Evolutionary conservation across 805 yeast genomes (phyloP), one percentile per base, ranked within the genome.

Genomic region (Teunomyces funiuensis): DNA sequence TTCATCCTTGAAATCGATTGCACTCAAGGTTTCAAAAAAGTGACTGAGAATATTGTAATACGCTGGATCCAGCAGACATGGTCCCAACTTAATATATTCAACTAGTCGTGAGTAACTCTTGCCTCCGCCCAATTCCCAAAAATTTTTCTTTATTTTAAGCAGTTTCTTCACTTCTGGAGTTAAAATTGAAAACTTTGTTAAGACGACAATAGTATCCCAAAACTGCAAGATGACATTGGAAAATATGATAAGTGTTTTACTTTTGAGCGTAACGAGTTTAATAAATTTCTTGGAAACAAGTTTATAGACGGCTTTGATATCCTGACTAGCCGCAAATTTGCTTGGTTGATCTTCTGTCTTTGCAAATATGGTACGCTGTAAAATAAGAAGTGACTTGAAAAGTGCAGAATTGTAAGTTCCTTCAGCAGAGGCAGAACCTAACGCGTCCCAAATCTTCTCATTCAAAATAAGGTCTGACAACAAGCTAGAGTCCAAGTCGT

Each of bases 111-210:
- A 49, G 3, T 63, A 62, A 42, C 58, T 47, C 41, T 67, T 66
- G 34, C 53, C 49, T 13, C 82, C 83, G 15, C 73, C 76, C 4
- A 56, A 45, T 3, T 69, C 60, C 83, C 88, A 82, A 36, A 83
- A 66, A 20, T 67, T 74, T 13, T 72, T 65, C 46, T 77, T 75
- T 31, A 69, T 60, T n/a, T 58, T 55, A 11, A 49, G 22, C 13
- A 18, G 23, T 14, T 27, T 25, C 22, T n/a, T 16, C 14, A 27
- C 6, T n/a, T 11, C 19, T 10, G 14, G 25, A 2, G 45, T n/a
- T 41, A 49, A 18, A 2, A 47, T 45, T 2, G 53, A 43, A 34
- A 57, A 60, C 11, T 46, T 45, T 0, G 77, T 69, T 19, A 83
- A 49, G 0, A 63, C 50, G 3, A 67, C 59, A 26, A 83, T 51